Percentiles rank a stretch among this genome's conserved stretches.
phyloP scores from a whole-genome alignment of 768 basidiomycete species.

The Tylopilus sp. region DNA sequence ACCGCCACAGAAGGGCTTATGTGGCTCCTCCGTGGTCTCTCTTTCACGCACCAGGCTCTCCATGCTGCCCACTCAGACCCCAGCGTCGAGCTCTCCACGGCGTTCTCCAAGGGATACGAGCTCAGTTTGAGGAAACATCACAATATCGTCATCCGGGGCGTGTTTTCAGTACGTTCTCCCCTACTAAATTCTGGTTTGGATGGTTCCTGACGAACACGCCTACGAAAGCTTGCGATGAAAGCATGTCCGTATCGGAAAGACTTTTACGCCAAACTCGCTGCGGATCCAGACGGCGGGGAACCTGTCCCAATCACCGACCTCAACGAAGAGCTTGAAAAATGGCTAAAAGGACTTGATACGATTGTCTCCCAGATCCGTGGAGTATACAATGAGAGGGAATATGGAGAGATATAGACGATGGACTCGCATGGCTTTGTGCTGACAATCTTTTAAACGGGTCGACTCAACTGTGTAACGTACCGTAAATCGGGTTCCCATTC shows the following conservation, averaged over 20 bases:
- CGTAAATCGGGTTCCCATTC: background rate
- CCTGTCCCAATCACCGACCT: slow-evolving; percentile 46
- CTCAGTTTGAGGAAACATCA: slow-evolving; percentile 82
- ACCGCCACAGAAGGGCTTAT: slow-evolving; percentile 87
- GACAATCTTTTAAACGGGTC: background rate
- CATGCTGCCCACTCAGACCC: slow-evolving; percentile 66
- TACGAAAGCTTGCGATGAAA: slow-evolving; percentile 48
- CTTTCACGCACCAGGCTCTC: slow-evolving; percentile 85
- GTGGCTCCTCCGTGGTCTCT: slow-evolving; percentile 90
- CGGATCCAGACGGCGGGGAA: slow-evolving; percentile 54
- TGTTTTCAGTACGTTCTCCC: slow-evolving; percentile 47
- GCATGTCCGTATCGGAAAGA: slow-evolving; percentile 58
- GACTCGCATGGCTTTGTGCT: too few species aligned
- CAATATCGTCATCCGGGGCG: slow-evolving; percentile 64
- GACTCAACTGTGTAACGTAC: background rate
- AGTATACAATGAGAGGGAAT: slow-evolving; percentile 55
- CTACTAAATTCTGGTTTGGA: background rate
- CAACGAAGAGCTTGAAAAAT: slow-evolving; percentile 49
- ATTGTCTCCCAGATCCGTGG: slow-evolving; percentile 47
- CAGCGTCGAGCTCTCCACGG: slow-evolving; percentile 48
- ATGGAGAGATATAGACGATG: slow-evolving; percentile 38
- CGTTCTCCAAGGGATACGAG: slow-evolving; percentile 82
- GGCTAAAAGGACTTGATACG: slow-evolving; percentile 56
- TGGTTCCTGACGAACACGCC: background rate
- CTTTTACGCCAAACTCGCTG: slow-evolving; percentile 60